Evolutionary conservation across 83 land plant genomes (phyloP).

Genomic region (Picea abies): DNA sequence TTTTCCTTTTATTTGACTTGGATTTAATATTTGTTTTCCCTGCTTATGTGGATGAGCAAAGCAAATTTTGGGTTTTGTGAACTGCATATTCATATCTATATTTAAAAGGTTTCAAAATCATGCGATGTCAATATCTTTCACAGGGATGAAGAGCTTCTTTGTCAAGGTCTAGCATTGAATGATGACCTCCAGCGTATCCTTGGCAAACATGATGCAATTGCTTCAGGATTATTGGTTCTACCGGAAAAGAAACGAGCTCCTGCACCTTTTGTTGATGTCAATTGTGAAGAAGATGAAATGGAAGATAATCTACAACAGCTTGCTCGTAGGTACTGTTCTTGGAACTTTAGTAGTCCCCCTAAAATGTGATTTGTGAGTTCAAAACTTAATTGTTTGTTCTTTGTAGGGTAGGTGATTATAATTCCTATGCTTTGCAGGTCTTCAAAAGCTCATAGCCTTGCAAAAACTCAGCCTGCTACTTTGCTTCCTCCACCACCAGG

Average conservation of each 20-base stretch:
- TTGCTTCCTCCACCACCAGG: slow-evolving; percentile 21
- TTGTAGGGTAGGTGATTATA: too few relatives aligned
- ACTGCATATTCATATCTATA: background rate
- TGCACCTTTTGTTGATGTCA: slow-evolving; percentile 25
- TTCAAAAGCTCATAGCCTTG: background rate
- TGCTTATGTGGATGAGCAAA: background rate
- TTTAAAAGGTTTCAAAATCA: background rate
- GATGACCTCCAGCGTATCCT: slow-evolving; percentile 78
- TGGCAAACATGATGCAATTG: slow-evolving; percentile 76
- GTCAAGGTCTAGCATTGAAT: slow-evolving; percentile 78
- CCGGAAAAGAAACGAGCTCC: slow-evolving; percentile 40
- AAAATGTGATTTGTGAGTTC: too few relatives aligned
- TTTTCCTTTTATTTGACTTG: background rate
- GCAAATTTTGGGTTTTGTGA: background rate
- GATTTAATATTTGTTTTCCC: background rate
- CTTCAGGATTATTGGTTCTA: slow-evolving; percentile 48
- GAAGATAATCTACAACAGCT: slow-evolving; percentile 1
- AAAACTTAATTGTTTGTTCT: too few relatives aligned
- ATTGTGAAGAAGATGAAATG: slow-evolving; percentile 12
- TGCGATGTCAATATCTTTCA: background rate
- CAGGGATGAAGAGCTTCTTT: slow-evolving; percentile 76
- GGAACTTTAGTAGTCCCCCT: too few relatives aligned
- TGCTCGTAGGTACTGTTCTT: background rate
- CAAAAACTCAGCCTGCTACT: slow-evolving; percentile 2
- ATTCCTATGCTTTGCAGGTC: background rate